Evolutionary conservation across 2,329 filamentous ascomycete species (phyloP), one percentile per base, ranked within the genome.

Genomic region (Ustilaginoidea virens): DNA sequence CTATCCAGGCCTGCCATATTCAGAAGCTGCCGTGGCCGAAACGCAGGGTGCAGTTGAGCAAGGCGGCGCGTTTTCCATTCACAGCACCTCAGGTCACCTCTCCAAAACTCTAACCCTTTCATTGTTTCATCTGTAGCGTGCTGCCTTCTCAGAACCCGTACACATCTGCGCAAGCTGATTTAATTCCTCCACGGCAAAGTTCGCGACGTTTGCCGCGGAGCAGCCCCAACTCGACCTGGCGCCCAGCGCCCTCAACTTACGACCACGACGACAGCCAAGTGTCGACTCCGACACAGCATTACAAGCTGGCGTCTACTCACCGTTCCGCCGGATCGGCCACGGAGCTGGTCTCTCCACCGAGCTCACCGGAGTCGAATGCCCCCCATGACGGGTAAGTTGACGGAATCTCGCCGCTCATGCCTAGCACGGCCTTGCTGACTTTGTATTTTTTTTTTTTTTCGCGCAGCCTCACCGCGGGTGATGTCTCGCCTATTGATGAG

Each of bases 191-290:
- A 22, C 47, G 48, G 15, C 48, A 48, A 43, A 57, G 54, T 30
- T 47, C 53, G 9, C 42, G 41, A 32, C 34, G 49, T 41, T 34
- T 40, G 36, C 28, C 39, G 41, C 36, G 33, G 12, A 25, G 16
- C 14, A 5, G 13, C 17, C 17, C 29, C 33, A 41, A 39, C 33
- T 48, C 53, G 19, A 46, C 43, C 30, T 54, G 52, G 36, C 62
- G 64, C 23, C 62, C 65, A n/a, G 39, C 57, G 5, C 76, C 74
- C 18, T 77, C 75, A 11, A 39, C 73, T 26, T 77, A 47, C 35
- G 41, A 35, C 23, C 27, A 79, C 46, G 38, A 32, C 30, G 33
- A 38, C 35, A 33, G 27, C 27, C 34, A 39, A 29, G 23, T 26
- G 23, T 36, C 37, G n/a, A 32, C 38, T 19, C 28, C 35, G n/a